Percentiles rank a stretch among this genome's conserved stretches.
Evolutionary conservation across 2,329 filamentous ascomycete genomes (phyloP).

Genomic region (Aureobasidium sp.): DNA sequence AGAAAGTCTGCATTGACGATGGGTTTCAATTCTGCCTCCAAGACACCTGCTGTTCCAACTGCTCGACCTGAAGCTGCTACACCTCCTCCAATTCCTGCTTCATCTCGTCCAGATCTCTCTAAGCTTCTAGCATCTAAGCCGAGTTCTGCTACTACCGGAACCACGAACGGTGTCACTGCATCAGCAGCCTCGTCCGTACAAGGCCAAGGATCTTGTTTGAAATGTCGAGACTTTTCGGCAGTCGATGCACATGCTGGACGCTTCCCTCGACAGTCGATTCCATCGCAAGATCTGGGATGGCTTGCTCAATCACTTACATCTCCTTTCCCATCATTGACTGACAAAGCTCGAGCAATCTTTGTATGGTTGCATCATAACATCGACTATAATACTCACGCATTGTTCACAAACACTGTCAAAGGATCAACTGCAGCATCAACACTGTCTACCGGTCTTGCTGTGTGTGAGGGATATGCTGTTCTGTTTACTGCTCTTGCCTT

Average conservation of each 20-base stretch:
- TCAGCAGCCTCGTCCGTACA: constrained; percentile 24
- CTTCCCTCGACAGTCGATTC: constrained; percentile 78
- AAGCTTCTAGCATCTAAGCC: constrained; percentile 62
- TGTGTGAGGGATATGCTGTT: constrained; percentile 92
- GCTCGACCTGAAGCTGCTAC: constrained; percentile 21
- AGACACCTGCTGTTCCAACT: constrained; percentile 24
- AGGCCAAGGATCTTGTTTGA: constrained; percentile 65
- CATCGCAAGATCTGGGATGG: constrained; percentile 72
- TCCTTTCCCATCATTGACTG: constrained; percentile 87
- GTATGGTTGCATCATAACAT: constrained; percentile 98
- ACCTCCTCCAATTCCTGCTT: constrained; percentile 59
- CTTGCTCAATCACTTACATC: constrained; percentile 82
- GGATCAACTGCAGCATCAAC: constrained; percentile 76
- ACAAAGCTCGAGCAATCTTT: constrained; percentile 94
- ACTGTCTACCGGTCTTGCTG: constrained; percentile 80
- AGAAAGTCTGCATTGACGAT: constrained; percentile 52
- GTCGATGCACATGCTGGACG: constrained; percentile 82
- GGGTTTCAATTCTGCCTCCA: constrained; percentile 46
- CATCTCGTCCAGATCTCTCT: constrained; percentile 64
- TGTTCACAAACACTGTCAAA: constrained; percentile 76
- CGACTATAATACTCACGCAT: constrained; percentile 81
- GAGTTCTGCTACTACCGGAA: constrained; percentile 26
- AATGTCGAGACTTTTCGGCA: constrained; percentile 88
- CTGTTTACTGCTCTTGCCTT: constrained; percentile 83
- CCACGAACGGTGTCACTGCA: constrained; percentile 32